A percentile compares a stretch with the other conserved stretches of the same genome.
These are phyloP conservation scores for Prototheca wickerhamii DNA, from an alignment of 163 green algal species.

Conservation along the genomic window DNA sequence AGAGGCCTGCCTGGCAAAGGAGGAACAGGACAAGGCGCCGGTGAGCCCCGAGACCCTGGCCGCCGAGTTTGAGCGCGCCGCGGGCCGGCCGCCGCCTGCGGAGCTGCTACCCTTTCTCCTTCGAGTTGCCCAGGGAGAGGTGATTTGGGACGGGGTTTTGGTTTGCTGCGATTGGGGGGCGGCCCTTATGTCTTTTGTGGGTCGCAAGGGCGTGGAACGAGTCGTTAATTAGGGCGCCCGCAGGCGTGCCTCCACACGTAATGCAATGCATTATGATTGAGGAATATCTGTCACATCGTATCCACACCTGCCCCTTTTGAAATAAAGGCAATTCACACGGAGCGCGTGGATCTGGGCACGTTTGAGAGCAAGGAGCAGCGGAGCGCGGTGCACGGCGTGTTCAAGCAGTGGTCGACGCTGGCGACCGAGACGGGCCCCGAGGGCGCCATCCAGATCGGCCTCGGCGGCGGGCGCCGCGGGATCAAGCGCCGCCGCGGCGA, in stretches of 20 bases:
- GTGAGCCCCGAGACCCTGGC: neutral
- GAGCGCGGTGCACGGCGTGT: neutral
- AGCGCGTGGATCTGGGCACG: neutral
- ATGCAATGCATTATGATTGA: neutral
- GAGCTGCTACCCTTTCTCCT: neutral
- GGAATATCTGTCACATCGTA: neutral
- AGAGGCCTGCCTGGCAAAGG: neutral
- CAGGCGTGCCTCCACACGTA: neutral
- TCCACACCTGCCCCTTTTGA: too few relatives aligned
- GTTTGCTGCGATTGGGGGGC: neutral
- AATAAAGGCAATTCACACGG: neutral
- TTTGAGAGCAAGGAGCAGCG: neutral
- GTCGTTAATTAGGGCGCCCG: neutral
- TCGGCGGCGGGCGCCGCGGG: neutral
- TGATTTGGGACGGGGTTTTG: neutral
- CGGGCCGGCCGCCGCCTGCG: neutral
- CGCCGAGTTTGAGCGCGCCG: neutral
- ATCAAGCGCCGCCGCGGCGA: neutral
- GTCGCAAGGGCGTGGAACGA: neutral
- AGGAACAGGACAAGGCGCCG: neutral
- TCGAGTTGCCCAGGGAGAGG: neutral
- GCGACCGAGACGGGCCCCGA: slow-evolving; percentile 1
- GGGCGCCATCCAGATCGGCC: neutral
- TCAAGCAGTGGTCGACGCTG: neutral
- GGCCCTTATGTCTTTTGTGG: neutral